These are phyloP conservation scores for Tilletia caries DNA, from an alignment of 1,284 basidiomycete species.

Conservation along the genomic window DNA sequence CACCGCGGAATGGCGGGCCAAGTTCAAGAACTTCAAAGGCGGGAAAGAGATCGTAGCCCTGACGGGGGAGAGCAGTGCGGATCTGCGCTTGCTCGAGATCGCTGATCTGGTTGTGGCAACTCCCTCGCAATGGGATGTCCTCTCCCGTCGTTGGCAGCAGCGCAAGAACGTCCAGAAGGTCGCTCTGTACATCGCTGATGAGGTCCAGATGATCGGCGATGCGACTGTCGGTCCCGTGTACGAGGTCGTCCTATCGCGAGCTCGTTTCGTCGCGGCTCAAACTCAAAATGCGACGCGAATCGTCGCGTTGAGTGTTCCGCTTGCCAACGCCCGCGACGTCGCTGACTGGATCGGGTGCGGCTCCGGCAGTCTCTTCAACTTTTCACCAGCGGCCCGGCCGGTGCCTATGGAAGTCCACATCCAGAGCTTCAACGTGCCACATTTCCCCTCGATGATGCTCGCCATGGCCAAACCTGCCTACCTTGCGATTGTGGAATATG, in stretches of 20 bases:
- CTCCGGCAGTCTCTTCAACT: slow-evolving; percentile 88
- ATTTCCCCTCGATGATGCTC: slow-evolving; percentile 98
- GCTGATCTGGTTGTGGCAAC: slow-evolving; percentile 83
- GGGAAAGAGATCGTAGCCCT: slow-evolving; percentile 89
- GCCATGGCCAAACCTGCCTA: slow-evolving; percentile 99
- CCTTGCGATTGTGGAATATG: slow-evolving; percentile 84
- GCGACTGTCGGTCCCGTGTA: slow-evolving; percentile 91
- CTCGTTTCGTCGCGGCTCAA: slow-evolving; percentile 92
- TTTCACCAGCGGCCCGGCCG: slow-evolving; percentile 88
- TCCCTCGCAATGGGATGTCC: slow-evolving; percentile 84
- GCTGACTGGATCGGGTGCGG: slow-evolving; percentile 97
- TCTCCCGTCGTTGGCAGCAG: slow-evolving; percentile 94
- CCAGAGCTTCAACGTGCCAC: slow-evolving; percentile 89
- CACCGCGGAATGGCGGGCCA: slow-evolving; percentile 80
- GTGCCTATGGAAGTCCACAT: slow-evolving; percentile 96
- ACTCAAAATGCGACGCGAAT: slow-evolving; percentile 85
- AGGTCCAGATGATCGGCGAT: slow-evolving; percentile 82
- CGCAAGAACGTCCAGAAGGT: slow-evolving; percentile 94
- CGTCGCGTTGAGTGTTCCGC: slow-evolving; percentile 86
- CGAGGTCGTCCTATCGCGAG: slow-evolving; percentile 89
- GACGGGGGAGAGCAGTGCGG: slow-evolving; percentile 90
- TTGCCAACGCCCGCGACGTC: slow-evolving; percentile 92
- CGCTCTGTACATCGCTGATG: slow-evolving; percentile 88
- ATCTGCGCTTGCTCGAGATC: slow-evolving; percentile 77
- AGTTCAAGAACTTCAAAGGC: slow-evolving; percentile 76